Base-by-base conservation (phyloP, 495 filamentous ascomycete genomes). In the Xanthoparmelia taractica region DNA sequence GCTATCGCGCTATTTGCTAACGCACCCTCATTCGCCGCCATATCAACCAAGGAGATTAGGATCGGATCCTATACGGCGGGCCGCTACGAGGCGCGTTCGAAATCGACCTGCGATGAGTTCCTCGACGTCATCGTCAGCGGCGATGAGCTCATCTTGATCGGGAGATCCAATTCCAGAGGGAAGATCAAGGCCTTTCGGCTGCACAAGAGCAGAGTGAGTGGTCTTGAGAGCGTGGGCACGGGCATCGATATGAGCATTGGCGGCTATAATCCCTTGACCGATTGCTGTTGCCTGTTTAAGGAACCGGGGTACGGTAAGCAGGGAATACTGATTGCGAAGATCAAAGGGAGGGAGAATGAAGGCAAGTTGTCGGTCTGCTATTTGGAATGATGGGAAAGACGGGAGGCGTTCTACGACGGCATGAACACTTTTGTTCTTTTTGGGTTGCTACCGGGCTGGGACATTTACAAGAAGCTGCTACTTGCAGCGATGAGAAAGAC, bases 81-180 rank as follows among this genome's bases (percentile, higher is more conserved):
- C 34, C 5, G 4, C 34, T 36, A 36, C 34, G 34, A 36, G 5
- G 4, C 34, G 5, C 5, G 37, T 1, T 58, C 23, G 25, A 23
- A 23, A 25, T 2, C 37, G 0, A 27, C 29, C 11, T 31, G 36
- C 36, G n/a, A 58, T 27, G 34, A 25, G n/a, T n/a, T 45, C 45
- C 4, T 59, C 15, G 57, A 59, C 37, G n/a, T 59, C 17, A 13
- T 59, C n/a, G 15, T 20, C 12, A 10, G 33, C 7, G 57, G 43
- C 11, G 12, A 59, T n/a, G 38, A 59, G 11, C n/a, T 59, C 25
- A 59, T 59, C 37, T 7, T 59, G 5, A 17, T 59, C 13, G 33
- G 38, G 17, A 25, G 38, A 8, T 59, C 57, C 20, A 20, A 33
- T 13, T 10, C 18, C 7, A 34, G 20, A 29, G 25, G 15, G 20